phyloP scores from a whole-genome alignment of 192 early-diverging fungal genomes.

The Coemansia sp. region DNA sequence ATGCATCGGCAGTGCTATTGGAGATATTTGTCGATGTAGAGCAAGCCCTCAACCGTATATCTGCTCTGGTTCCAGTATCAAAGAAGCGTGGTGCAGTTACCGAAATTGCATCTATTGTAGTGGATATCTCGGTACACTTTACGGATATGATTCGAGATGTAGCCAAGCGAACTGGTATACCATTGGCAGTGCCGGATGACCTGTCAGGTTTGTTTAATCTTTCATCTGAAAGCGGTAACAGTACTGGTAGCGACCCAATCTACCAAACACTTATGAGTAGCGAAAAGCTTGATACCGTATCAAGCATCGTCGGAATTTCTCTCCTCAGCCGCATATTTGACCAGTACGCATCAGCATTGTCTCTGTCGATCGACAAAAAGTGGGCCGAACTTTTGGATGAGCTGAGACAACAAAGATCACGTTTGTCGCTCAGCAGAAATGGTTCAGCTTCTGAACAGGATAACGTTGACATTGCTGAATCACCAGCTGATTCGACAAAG shows the following conservation, averaged over 20 bases:
- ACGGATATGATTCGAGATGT: not conserved
- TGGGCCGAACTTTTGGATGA: conserved; percentile 8
- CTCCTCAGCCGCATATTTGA: conserved; percentile 19
- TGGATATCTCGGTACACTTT: conserved; percentile 8
- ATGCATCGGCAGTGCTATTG: conserved; percentile 13
- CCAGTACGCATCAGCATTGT: conserved; percentile 12
- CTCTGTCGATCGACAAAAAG: conserved; percentile 12
- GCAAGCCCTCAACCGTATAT: conserved; percentile 11
- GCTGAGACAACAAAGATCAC: conserved; percentile 4
- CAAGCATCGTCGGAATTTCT: conserved; percentile 15
- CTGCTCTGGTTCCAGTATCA: conserved; percentile 27
- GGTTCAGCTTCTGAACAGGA: not conserved
- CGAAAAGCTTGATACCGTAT: conserved; percentile 25
- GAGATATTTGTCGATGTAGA: conserved; percentile 34
- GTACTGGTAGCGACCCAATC: conserved; percentile 4
- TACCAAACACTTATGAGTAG: conserved; percentile 27
- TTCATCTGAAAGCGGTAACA: not conserved
- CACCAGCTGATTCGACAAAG: not conserved
- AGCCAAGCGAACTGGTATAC: conserved; percentile 7
- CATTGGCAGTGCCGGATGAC: conserved; percentile 6
- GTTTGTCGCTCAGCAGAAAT: too few species aligned
- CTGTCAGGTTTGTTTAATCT: not conserved
- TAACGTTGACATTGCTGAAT: not conserved
- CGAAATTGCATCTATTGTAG: conserved; percentile 9
- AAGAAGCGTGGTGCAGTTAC: conserved; percentile 5